phyloP scores from a whole-genome alignment of 129 eudicot genomes.

The Escallonia herrerae region DNA sequence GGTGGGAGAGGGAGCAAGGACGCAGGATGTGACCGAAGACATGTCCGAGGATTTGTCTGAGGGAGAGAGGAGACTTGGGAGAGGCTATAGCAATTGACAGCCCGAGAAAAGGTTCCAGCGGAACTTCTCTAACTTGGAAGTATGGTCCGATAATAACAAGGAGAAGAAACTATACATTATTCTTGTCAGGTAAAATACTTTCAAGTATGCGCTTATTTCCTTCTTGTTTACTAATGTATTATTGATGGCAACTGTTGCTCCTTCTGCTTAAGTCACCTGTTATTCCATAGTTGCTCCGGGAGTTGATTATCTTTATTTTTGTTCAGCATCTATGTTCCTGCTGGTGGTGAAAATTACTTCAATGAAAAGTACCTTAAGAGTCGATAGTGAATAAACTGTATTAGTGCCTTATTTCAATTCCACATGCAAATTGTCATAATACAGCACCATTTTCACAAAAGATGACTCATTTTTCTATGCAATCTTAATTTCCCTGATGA shows the following conservation, averaged over 20 bases:
- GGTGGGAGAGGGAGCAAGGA: conserved; percentile 74
- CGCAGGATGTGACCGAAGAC: conserved; percentile 81
- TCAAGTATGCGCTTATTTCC: background rate
- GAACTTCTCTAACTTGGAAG: conserved; percentile 46
- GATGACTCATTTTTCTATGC: too few relatives aligned
- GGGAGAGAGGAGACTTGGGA: conserved; percentile 67
- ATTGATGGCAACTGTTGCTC: background rate
- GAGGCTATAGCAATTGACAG: conserved; percentile 41
- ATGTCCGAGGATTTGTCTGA: conserved; percentile 92
- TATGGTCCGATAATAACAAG: conserved; percentile 67
- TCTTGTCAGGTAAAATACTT: conserved; percentile 54
- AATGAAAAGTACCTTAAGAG: background rate
- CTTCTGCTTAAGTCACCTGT: background rate
- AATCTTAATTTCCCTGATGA: background rate
- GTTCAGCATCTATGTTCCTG: background rate
- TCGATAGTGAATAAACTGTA: too few relatives aligned
- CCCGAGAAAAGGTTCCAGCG: conserved; percentile 51
- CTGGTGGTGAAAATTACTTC: background rate
- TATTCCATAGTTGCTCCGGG: background rate
- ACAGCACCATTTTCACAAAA: too few relatives aligned
- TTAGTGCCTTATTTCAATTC: background rate
- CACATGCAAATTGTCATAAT: too few relatives aligned
- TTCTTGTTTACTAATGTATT: too few relatives aligned
- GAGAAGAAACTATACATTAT: conserved; percentile 84
- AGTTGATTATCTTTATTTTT: background rate